Conservation (phyloP, 495 filamentous ascomycete species). For the Aspergillus steynii region DNA sequence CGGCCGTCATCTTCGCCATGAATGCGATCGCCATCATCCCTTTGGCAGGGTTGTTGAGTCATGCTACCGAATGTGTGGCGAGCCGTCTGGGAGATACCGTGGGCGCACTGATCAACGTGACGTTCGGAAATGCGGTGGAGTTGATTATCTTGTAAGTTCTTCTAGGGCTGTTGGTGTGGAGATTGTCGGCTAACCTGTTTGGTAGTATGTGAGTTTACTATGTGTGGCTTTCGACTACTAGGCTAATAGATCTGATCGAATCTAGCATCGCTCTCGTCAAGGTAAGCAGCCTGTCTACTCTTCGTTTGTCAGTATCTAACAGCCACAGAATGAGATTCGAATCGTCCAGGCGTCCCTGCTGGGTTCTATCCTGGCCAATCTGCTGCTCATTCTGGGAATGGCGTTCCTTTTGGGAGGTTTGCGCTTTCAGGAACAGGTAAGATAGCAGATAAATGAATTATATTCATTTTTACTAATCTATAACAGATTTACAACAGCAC, state of each 20-base stretch:
- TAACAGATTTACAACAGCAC: constrained; percentile 86
- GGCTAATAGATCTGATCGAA: background rate
- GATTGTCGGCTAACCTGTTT: constrained; percentile 5
- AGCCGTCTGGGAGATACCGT: constrained; percentile 75
- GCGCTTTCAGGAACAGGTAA: constrained; percentile 80
- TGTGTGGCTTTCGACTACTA: background rate
- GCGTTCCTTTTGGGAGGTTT: constrained; percentile 84
- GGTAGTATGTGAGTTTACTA: constrained; percentile 21
- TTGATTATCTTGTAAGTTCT: constrained; percentile 74
- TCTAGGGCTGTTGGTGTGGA: background rate
- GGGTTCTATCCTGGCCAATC: constrained; percentile 84
- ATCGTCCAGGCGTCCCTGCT: constrained; percentile 88
- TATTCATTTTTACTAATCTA: background rate
- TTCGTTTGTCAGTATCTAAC: constrained; percentile 25
- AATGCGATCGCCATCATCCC: constrained; percentile 85
- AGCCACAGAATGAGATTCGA: constrained; percentile 69
- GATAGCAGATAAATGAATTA: constrained; percentile 9
- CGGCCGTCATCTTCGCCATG: constrained; percentile 67
- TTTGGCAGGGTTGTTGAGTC: constrained; percentile 73
- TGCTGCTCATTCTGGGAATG: constrained; percentile 89
- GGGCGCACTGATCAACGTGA: constrained; percentile 81
- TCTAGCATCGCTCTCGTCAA: constrained; percentile 36
- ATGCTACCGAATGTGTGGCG: constrained; percentile 83
- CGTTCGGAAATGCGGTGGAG: constrained; percentile 88
- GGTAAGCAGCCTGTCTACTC: constrained; percentile 2